Evolutionary conservation across 257 asterid species (phyloP), one percentile per base, ranked within the genome.

Genomic region (Pogostemon cablin): DNA sequence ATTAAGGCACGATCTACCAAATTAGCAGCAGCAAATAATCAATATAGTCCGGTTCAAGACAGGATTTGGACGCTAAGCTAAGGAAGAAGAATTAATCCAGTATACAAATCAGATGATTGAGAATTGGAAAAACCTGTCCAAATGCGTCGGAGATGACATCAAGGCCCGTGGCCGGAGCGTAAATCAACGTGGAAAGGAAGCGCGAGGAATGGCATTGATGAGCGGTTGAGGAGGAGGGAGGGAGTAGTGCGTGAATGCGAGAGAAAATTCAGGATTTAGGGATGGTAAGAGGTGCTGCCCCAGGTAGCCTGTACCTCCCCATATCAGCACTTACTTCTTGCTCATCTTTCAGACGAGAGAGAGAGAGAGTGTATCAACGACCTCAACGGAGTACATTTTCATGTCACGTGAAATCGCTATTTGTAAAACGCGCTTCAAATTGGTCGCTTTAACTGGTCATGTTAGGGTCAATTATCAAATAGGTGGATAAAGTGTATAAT

Each of bases 221-320:
- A 95, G 88, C 61, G 67, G 65, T 62, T 68, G 86, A 40, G 96
- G 95, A 74, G 96, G 93, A 56, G 90, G 90, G 0, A 12, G 53
- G 3, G 89, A 75, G 56, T 78, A 82, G 76, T 85, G 77, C 38
- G 98, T 89, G 75, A 87, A 95, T 44, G 96, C 96, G 8, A 91
- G 72, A 32, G 88, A 76, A 42, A 66, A 65, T 3, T 76, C 69
- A 11, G 77, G 73, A 65, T 46, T 67, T 12, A 67, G 66, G 4
- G 86, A 85, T 72, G 81, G 93, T 38, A 91, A 50, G 42, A 93
- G 89, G 52, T 93, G 99, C 80, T 91, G 98, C 10, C 99, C 99
- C 78, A 93, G 80, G 85, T 91, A 93, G 58, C 99, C 99, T 6
- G 95, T 86, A 74, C 99, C 98, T 46, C 99, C 99, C 8, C 85